Evolutionary conservation across 768 basidiomycete species (phyloP).

Genomic region (Macrolepiota fuliginosa): DNA sequence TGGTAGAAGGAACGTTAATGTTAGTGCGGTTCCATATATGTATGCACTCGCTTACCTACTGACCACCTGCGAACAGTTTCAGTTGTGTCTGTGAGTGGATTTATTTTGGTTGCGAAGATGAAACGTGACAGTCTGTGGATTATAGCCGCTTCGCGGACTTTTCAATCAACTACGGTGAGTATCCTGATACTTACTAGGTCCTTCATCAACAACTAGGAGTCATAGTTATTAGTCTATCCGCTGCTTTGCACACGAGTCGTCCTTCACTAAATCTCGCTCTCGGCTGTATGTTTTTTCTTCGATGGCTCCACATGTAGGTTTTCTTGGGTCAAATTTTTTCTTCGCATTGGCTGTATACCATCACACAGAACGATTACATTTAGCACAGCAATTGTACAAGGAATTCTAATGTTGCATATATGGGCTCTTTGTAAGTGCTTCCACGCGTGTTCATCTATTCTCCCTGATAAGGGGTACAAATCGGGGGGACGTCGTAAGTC

Average conservation of each 20-base stretch:
- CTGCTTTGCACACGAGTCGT: neutral
- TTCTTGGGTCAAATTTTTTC: no score
- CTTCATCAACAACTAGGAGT: neutral
- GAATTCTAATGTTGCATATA: constrained; percentile 24
- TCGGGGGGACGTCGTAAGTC: constrained; percentile 16
- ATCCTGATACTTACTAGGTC: neutral
- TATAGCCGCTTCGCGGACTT: constrained; percentile 21
- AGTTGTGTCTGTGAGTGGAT: constrained; percentile 23
- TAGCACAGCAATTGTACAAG: constrained; percentile 23
- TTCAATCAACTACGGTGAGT: constrained; percentile 15
- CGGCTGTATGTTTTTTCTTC: constrained; percentile 28
- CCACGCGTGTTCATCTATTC: neutral
- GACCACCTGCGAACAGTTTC: constrained; percentile 17
- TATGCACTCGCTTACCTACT: neutral
- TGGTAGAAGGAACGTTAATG: constrained; percentile 26
- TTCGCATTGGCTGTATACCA: neutral
- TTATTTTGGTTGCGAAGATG: no score
- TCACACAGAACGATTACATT: constrained; percentile 16
- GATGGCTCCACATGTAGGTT: constrained; percentile 25
- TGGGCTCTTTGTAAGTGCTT: constrained; percentile 25
- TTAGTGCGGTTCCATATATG: constrained; percentile 14
- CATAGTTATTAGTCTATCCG: neutral
- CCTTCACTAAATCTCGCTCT: neutral
- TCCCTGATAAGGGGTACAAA: constrained; percentile 14
- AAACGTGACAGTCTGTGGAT: no score